phyloP scores from a whole-genome alignment of 2,329 filamentous ascomycete genomes.

The Hypoxylon sp. region DNA sequence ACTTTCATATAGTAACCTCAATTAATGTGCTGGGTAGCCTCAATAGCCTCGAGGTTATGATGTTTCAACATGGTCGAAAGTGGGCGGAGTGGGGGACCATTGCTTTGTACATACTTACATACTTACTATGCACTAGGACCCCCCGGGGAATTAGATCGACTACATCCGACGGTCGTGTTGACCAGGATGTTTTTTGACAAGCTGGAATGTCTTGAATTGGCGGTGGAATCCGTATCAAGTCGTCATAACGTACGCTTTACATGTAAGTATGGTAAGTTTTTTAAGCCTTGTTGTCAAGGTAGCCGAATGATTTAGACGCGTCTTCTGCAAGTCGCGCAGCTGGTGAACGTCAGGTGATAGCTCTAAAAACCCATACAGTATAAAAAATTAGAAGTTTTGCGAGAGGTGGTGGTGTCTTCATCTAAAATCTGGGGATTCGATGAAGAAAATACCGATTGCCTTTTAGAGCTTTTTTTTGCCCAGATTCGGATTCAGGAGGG shows the following conservation, averaged over 20 bases:
- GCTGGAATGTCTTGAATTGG: slow-evolving; percentile 29
- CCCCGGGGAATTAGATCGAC: slow-evolving; percentile 40
- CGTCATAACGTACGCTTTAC: slow-evolving; percentile 21
- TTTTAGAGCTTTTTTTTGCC: slow-evolving; percentile 26
- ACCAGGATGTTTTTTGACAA: slow-evolving; percentile 34
- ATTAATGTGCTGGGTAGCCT: slow-evolving; percentile 31
- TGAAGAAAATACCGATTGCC: slow-evolving; percentile 30
- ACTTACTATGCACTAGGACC: slow-evolving; percentile 38
- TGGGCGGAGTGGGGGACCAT: slow-evolving; percentile 34
- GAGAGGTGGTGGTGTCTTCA: slow-evolving; percentile 28
- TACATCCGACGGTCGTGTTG: slow-evolving; percentile 31
- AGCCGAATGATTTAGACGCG: slow-evolving; percentile 24
- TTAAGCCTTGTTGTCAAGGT: slow-evolving; percentile 23
- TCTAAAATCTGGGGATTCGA: slow-evolving; percentile 27
- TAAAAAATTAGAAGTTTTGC: background rate
- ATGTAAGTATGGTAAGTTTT: slow-evolving; percentile 17
- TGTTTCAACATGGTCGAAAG: slow-evolving; percentile 28
- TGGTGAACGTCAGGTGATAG: slow-evolving; percentile 48
- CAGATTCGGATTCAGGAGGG: slow-evolving; percentile 25
- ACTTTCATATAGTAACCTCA: slow-evolving; percentile 28
- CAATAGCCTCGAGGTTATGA: slow-evolving; percentile 26
- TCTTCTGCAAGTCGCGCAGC: slow-evolving; percentile 48
- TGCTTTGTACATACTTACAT: slow-evolving; percentile 26
- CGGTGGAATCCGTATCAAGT: slow-evolving; percentile 33
- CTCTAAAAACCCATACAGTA: slow-evolving; percentile 14